Conservation (phyloP, 2,329 filamentous ascomycete genomes). For the Daldinia eschscholtzii region DNA sequence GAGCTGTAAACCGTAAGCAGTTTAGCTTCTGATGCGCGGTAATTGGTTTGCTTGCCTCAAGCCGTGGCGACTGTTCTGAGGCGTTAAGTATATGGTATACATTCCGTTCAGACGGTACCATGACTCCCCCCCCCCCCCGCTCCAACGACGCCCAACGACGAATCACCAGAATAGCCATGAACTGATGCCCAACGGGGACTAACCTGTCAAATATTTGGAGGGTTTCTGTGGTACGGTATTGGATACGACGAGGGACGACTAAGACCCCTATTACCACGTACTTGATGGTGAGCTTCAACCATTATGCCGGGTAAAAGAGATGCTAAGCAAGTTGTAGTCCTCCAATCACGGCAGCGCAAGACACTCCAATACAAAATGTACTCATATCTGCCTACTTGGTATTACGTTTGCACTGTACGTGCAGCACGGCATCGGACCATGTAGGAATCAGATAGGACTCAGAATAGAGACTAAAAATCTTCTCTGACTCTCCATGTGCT, state of each 20-base stretch:
- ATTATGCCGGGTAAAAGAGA: constrained; percentile 25
- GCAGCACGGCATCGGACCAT: constrained; percentile 31
- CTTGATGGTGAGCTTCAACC: constrained; percentile 29
- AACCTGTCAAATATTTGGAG: constrained; percentile 33
- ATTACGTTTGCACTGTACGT: constrained; percentile 35
- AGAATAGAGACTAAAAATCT: constrained; percentile 19
- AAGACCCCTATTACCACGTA: constrained; percentile 21
- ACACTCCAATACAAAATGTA: constrained; percentile 24
- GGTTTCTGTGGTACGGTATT: constrained; percentile 25
- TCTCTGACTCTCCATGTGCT: constrained; percentile 19
- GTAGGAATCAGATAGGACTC: constrained; percentile 30
- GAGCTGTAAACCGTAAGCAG: constrained; percentile 15
- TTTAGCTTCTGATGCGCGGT: constrained; percentile 16
- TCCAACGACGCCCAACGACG: constrained; percentile 40
- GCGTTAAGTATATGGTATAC: constrained; percentile 12
- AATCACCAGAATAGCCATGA: constrained; percentile 29
- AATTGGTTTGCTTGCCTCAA: constrained; percentile 7
- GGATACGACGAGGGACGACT: constrained; percentile 13
- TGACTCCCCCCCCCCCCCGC: constrained; percentile 36
- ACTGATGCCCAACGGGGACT: constrained; percentile 40
- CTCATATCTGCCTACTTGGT: constrained; percentile 21
- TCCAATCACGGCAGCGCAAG: constrained; percentile 33
- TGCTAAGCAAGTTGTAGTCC: constrained; percentile 20
- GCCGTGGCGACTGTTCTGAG: constrained; percentile 8
- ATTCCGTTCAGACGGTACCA: constrained; percentile 20